Conservation (phyloP, 2,329 filamentous ascomycete species). For the Parascedosporium putredinis region DNA sequence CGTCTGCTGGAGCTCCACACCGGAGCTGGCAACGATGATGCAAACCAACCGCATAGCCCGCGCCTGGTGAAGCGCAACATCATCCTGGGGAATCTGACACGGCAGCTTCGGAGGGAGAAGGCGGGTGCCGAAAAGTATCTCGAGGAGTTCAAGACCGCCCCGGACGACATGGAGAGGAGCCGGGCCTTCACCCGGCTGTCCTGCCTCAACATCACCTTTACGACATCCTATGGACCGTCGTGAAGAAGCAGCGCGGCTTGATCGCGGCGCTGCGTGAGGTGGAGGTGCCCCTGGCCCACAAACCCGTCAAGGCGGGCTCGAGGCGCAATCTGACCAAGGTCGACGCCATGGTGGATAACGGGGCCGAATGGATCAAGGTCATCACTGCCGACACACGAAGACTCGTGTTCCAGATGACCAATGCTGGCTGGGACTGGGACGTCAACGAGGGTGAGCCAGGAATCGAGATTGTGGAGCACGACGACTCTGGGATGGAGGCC, state of each 20-base stretch:
- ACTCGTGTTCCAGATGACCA: slow-evolving; percentile 28
- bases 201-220: slow-evolving; percentile 8
- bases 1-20: slow-evolving; percentile 6
- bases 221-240: slow-evolving; percentile 6
- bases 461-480: slow-evolving; percentile 24
- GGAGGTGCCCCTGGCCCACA: slow-evolving; percentile 1
- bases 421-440: slow-evolving; percentile 31
- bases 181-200: slow-evolving; percentile 7
- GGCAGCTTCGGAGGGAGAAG: slow-evolving; percentile 5
- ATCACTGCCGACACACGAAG: slow-evolving; percentile 21
- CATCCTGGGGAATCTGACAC: slow-evolving; percentile 7
- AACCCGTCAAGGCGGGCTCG: neutral
- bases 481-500: slow-evolving; percentile 21
- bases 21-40: neutral
- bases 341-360: slow-evolving; percentile 22
- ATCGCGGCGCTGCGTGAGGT: slow-evolving; percentile 5
- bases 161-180: neutral
- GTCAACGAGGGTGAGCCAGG: slow-evolving; percentile 18
- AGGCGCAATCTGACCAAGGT: slow-evolving; percentile 5
- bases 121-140: slow-evolving; percentile 2
- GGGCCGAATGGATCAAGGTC: slow-evolving; percentile 23
- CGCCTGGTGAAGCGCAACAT: slow-evolving; percentile 1
- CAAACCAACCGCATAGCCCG: neutral
- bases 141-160: neutral
- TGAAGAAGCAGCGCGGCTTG: slow-evolving; percentile 6